A percentile compares a stretch with the other conserved stretches of the same genome.
These are phyloP conservation scores for Neoscytalidium dimidiatum DNA, from an alignment of 2,329 filamentous ascomycete species.

Conservation along the genomic window DNA sequence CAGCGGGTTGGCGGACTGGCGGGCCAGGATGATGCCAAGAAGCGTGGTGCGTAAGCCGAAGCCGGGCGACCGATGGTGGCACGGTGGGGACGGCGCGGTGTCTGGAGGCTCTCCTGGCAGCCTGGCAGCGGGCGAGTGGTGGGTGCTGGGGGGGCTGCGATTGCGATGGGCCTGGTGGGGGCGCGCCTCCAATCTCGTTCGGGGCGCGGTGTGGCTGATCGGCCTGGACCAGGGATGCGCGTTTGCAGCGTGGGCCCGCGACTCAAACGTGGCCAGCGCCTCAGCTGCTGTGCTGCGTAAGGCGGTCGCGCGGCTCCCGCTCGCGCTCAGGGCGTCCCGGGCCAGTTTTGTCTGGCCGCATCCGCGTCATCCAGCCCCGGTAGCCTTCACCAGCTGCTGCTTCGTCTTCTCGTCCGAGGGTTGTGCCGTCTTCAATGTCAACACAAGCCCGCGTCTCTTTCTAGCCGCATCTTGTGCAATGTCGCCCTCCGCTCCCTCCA, in stretches of 20 bases:
- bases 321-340: not conserved
- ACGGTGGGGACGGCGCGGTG: not conserved
- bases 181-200: slow-evolving; percentile 16
- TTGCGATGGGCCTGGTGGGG: slow-evolving; percentile 14
- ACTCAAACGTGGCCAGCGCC: slow-evolving; percentile 6
- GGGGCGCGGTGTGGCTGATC: slow-evolving; percentile 15
- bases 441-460: not conserved
- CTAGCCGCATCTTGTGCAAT: slow-evolving; percentile 3
- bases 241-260: slow-evolving; percentile 5
- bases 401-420: not conserved
- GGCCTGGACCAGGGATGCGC: slow-evolving; percentile 5
- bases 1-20: not conserved
- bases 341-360: slow-evolving; percentile 5
- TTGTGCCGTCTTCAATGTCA: slow-evolving; percentile 6
- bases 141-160: not conserved
- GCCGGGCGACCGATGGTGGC: no score
- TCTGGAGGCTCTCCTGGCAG: slow-evolving; percentile 1
- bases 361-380: slow-evolving; percentile 5
- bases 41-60: slow-evolving; percentile 5
- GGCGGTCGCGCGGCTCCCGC: slow-evolving; percentile 7
- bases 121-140: not conserved
- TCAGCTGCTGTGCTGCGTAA: slow-evolving; percentile 2
- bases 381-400: not conserved
- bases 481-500: not conserved
- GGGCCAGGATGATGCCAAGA: not conserved